phyloP scores from a whole-genome alignment of 202 grass and related monocot genomes.

The Saccharum hybrid region DNA sequence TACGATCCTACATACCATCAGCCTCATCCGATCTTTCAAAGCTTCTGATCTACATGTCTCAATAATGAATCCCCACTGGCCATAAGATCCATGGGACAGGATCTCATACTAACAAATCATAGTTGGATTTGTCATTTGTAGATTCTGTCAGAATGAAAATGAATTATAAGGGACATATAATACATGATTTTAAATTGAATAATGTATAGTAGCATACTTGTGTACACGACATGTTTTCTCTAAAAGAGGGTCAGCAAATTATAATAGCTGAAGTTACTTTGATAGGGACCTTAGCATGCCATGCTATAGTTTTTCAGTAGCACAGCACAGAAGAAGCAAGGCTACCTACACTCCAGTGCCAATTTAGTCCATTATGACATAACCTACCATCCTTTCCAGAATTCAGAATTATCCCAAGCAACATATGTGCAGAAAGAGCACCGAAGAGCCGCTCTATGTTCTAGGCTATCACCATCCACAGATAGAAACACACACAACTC shows the following conservation, averaged over 20 bases:
- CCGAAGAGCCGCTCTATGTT: conserved; percentile 67
- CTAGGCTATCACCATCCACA: conserved; percentile 70
- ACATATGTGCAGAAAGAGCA: conserved; percentile 88
- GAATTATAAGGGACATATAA: conserved; percentile 31
- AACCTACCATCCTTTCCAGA: conserved; percentile 77
- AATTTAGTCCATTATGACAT: neutral
- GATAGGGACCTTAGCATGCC: neutral
- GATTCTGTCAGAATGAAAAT: conserved; percentile 61
- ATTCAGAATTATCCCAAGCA: conserved; percentile 87
- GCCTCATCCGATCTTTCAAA: conserved; percentile 45
- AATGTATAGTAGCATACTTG: neutral
- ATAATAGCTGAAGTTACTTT: neutral
- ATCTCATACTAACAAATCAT: conserved; percentile 71
- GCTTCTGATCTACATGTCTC: conserved; percentile 57
- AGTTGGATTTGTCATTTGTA: conserved; percentile 72
- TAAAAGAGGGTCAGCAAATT: neutral
- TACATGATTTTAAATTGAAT: neutral
- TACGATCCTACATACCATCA: conserved; percentile 36
- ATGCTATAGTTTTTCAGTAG: conserved; percentile 37
- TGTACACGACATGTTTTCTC: neutral
- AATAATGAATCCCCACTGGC: conserved; percentile 63
- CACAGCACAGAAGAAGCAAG: neutral
- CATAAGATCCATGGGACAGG: conserved; percentile 84
- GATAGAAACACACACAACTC: conserved; percentile 41
- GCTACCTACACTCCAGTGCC: neutral